These are phyloP conservation scores for Fusarium nisikadoi DNA, from an alignment of 2,329 filamentous ascomycete genomes.

Conservation along the genomic window DNA sequence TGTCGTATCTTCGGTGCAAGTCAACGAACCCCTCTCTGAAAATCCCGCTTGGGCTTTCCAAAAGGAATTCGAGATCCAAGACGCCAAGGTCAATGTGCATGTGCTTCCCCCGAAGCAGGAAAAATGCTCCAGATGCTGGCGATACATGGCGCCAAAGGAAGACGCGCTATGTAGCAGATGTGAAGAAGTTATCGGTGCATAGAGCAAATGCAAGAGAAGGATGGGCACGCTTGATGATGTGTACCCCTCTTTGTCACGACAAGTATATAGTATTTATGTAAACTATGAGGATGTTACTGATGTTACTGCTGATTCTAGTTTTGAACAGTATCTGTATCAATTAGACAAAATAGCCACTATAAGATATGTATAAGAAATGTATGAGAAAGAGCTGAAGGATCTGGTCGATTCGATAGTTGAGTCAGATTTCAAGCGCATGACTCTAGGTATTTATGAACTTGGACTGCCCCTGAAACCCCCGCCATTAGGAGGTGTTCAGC, in stretches of 20 bases:
- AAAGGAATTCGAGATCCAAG: conserved; percentile 56
- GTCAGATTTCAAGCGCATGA: conserved; percentile 31
- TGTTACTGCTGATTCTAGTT: background rate
- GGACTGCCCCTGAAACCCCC: conserved; percentile 31
- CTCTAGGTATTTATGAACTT: conserved; percentile 10
- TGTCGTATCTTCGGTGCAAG: conserved; percentile 72
- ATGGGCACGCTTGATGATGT: conserved; percentile 3
- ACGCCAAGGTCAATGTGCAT: conserved; percentile 52
- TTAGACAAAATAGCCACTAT: conserved; percentile 15
- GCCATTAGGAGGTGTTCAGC: conserved; percentile 18
- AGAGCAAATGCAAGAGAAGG: conserved; percentile 7
- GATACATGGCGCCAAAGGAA: conserved; percentile 76
- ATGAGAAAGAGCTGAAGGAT: background rate
- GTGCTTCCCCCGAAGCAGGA: conserved; percentile 61
- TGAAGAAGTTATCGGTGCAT: conserved; percentile 66
- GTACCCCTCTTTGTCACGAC: conserved; percentile 27
- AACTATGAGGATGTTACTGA: conserved; percentile 14
- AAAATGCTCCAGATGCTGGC: conserved; percentile 93
- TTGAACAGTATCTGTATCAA: conserved; percentile 10
- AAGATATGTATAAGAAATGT: background rate
- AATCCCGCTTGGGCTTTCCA: conserved; percentile 54
- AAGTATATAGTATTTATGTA: conserved; percentile 34
- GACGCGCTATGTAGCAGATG: conserved; percentile 79
- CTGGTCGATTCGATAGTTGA: conserved; percentile 1
- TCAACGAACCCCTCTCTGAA: conserved; percentile 52